Conservation (phyloP, 2,329 filamentous ascomycete species). For the Aureobasidium melanogenum region DNA sequence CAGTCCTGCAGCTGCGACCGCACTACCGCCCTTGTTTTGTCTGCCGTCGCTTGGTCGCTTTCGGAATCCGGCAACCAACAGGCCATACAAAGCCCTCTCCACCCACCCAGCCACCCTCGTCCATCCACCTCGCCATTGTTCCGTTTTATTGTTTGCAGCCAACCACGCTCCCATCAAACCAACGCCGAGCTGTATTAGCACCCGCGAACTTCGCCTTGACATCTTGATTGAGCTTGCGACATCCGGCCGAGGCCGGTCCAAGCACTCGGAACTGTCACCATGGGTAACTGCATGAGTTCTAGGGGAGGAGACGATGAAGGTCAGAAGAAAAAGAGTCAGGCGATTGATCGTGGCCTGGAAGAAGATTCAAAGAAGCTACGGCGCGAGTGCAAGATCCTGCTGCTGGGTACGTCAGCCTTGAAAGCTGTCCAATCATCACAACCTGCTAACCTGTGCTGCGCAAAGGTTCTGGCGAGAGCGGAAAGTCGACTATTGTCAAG, state of each 20-base stretch:
- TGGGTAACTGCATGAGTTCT: conserved; percentile 93
- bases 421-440: not conserved
- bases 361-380: conserved; percentile 88
- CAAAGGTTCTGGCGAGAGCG: conserved; percentile 90
- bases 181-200: not conserved
- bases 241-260: conserved; percentile 13
- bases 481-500: conserved; percentile 98
- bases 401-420: conserved; percentile 61
- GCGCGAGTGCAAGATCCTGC: conserved; percentile 96
- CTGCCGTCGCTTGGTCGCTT: not conserved
- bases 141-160: conserved; percentile 1
- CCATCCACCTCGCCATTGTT: conserved; percentile 2
- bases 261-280: conserved; percentile 32
- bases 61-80: conserved; percentile 4
- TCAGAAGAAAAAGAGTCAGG: conserved; percentile 92
- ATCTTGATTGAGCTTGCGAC: conserved; percentile 11
- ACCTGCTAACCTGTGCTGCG: conserved; percentile 14
- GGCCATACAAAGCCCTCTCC: conserved; percentile 1
- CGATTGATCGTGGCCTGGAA: conserved; percentile 87
- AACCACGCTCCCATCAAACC: not conserved
- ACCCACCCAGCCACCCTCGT: not conserved
- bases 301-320: conserved; percentile 80
- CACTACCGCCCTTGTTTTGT: not conserved
- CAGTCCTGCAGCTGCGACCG: not conserved
- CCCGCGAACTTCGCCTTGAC: not conserved